phyloP scores from a whole-genome alignment of 805 yeast species.

The Ogataea minuta region DNA sequence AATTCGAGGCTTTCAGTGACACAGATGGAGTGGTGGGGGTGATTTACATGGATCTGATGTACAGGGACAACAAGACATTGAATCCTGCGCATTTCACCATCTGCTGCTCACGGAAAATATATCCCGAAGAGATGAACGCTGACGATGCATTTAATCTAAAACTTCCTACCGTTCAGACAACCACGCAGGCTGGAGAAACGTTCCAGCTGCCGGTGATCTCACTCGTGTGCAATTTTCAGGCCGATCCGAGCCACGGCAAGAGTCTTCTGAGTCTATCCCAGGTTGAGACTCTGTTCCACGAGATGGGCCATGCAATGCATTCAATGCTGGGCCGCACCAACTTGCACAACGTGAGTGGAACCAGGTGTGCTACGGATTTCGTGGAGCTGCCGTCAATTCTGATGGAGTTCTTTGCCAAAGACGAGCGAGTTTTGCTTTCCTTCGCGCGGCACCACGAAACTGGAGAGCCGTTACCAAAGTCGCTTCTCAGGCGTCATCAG shows the following conservation, averaged over 20 bases:
- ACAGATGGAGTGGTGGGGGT: conserved; percentile 67
- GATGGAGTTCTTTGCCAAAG: conserved; percentile 90
- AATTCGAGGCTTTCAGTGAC: conserved; percentile 71
- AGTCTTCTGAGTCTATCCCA: conserved; percentile 71
- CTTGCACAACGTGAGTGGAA: conserved; percentile 89
- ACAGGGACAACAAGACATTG: conserved; percentile 69
- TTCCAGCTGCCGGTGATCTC: conserved; percentile 90
- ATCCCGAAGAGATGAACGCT: conserved; percentile 47
- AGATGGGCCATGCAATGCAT: conserved; percentile 99
- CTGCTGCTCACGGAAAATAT: conserved; percentile 84
- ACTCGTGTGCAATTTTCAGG: conserved; percentile 76
- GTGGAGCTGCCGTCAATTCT: conserved; percentile 96
- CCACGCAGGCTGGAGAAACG: conserved; percentile 42
- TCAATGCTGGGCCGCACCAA: conserved; percentile 93
- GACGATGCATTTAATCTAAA: conserved; percentile 38
- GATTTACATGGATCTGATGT: conserved; percentile 84
- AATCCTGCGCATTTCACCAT: conserved; percentile 96
- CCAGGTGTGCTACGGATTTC: conserved; percentile 93
- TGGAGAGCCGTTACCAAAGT: conserved; percentile 54
- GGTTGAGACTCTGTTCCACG: conserved; percentile 93
- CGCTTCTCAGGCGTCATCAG: conserved; percentile 50
- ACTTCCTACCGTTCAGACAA: conserved; percentile 31
- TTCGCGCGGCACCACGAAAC: conserved; percentile 75
- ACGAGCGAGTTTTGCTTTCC: conserved; percentile 66
- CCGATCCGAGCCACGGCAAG: conserved; percentile 39